Evolutionary conservation across 1,284 basidiomycete species (phyloP).

Genomic region (Cystobasidium sp.): DNA sequence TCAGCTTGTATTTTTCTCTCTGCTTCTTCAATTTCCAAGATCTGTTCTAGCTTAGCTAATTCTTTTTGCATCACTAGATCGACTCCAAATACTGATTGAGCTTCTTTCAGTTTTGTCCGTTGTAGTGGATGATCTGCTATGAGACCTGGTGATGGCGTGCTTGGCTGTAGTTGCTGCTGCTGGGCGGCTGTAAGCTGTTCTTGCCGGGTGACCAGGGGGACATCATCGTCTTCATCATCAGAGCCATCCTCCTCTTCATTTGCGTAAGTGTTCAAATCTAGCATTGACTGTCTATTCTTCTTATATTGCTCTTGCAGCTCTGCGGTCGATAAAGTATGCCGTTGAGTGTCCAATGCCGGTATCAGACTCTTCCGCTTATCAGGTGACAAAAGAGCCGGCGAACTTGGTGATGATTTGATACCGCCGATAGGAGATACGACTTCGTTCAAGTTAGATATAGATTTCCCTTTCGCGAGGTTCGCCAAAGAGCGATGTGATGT

Average conservation of each 20-base stretch:
- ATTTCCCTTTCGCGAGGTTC: constrained; percentile 19
- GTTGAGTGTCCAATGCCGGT: background rate
- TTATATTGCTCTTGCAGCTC: constrained; percentile 37
- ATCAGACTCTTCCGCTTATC: background rate
- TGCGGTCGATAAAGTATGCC: constrained; percentile 27
- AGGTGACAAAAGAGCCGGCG: constrained; percentile 1
- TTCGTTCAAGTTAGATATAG: background rate
- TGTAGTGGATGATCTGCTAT: background rate
- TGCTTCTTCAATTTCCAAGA: constrained; percentile 33
- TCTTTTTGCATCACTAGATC: constrained; percentile 40
- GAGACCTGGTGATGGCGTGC: background rate
- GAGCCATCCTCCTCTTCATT: background rate
- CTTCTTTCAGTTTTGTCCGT: constrained; percentile 3
- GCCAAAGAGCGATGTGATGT: constrained; percentile 29
- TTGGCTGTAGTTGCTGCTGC: background rate
- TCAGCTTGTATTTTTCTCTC: constrained; percentile 35
- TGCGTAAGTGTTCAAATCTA: background rate
- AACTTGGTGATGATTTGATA: background rate
- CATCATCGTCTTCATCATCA: constrained; percentile 34
- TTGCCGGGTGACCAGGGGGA: constrained; percentile 28
- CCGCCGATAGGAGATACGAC: background rate
- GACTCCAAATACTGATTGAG: constrained; percentile 31
- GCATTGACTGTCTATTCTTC: constrained; percentile 22
- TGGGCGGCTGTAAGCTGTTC: constrained; percentile 12
- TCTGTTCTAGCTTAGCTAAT: constrained; percentile 34